Conservation (phyloP, 441 rosid genomes). For the Aleurites moluccanus region DNA sequence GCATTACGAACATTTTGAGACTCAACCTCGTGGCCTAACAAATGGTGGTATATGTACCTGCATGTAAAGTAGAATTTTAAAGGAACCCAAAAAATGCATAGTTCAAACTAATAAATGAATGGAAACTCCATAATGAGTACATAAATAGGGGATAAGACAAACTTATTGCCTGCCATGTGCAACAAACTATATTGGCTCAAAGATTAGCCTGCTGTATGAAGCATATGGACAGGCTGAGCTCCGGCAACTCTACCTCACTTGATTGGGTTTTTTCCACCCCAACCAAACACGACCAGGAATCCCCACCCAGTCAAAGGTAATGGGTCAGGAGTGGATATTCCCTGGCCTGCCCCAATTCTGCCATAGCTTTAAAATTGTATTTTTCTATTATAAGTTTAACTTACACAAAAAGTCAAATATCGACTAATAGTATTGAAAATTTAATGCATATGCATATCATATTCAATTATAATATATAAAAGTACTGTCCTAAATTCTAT, state of each 20-base stretch:
- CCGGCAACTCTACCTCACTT: background rate
- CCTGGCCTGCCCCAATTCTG: too few species aligned
- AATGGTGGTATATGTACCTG: slow-evolving; percentile 96
- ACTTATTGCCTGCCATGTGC: too few species aligned
- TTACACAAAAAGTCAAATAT: too few species aligned
- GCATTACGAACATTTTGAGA: slow-evolving; percentile 90
- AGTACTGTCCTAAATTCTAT: background rate
- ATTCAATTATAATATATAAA: too few species aligned
- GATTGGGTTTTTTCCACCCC: background rate
- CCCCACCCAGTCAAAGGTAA: too few species aligned
- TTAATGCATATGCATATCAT: too few species aligned
- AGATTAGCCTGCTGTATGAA: background rate
- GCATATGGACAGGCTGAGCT: background rate
- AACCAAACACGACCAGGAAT: too few species aligned
- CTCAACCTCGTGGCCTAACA: slow-evolving; percentile 99
- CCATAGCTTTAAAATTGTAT: too few species aligned
- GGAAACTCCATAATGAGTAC: background rate
- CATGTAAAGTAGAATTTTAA: slow-evolving; percentile 20
- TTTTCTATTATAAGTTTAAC: too few species aligned
- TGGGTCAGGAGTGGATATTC: too few species aligned
- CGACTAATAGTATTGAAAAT: too few species aligned
- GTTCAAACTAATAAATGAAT: background rate
- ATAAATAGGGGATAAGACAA: too few species aligned
- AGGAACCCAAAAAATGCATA: background rate
- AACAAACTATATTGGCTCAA: background rate